A percentile compares a stretch with the other conserved stretches of the same genome.
These are phyloP conservation scores for Aspergillus sp. DNA, from an alignment of 2,329 filamentous ascomycete genomes.

Conservation along the genomic window DNA sequence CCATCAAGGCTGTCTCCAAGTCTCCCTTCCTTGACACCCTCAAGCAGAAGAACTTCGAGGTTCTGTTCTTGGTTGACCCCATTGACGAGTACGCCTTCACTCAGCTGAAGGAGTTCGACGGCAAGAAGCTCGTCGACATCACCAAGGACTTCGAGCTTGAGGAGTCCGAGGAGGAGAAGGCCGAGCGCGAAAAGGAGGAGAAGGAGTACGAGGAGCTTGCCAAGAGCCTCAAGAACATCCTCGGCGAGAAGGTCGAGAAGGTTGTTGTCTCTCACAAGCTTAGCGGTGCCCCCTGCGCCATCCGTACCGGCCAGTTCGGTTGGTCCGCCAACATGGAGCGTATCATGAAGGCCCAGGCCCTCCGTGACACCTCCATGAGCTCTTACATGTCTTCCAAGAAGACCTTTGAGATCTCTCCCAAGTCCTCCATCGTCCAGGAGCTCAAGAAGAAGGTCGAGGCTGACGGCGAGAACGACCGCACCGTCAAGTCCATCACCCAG, in stretches of 20 bases:
- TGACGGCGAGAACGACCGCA: constrained; percentile 97
- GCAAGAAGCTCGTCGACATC: constrained; percentile 99
- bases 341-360: constrained; percentile 99
- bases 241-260: constrained; percentile 99
- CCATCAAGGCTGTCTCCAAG: constrained; percentile 94
- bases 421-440: constrained; percentile 96
- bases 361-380: constrained; percentile 98
- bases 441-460: constrained; percentile 98
- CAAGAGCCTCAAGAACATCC: constrained; percentile 98
- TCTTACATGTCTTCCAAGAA: constrained; percentile 99
- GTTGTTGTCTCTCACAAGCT: constrained; percentile 99
- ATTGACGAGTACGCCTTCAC: constrained; percentile 99
- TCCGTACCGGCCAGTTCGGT: constrained; percentile 98
- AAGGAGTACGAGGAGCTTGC: constrained; percentile 94
- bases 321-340: constrained; percentile 99
- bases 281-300: constrained; percentile 87
- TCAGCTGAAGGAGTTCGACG: constrained; percentile 99
- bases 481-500: constrained; percentile 98
- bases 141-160: constrained; percentile 99
- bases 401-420: constrained; percentile 99
- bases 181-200: constrained; percentile 87
- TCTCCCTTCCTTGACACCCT: constrained; percentile 98
- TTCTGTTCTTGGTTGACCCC: constrained; percentile 97
- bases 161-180: constrained; percentile 99
- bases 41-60: constrained; percentile 99